Evolutionary conservation across 2,329 filamentous ascomycete species (phyloP).

Genomic region (Teratosphaeria gauchensis): DNA sequence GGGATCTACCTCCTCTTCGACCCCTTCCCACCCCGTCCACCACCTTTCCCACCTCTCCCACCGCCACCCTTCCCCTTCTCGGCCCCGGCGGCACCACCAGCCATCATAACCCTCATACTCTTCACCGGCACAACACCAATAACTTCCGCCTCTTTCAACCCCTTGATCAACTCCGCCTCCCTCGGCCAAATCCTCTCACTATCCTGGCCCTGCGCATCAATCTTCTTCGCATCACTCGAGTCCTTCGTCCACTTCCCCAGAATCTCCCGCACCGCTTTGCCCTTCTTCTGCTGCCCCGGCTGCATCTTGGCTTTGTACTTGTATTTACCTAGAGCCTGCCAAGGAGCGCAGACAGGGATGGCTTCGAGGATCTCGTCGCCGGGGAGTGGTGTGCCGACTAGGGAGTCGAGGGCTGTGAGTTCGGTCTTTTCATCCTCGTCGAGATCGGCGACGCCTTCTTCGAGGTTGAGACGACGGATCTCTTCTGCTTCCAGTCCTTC

Average conservation of each 20-base stretch:
- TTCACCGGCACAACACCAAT: conserved; percentile 71
- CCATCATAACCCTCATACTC: conserved; percentile 70
- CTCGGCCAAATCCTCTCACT: conserved; percentile 72
- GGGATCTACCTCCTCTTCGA: conserved; percentile 8
- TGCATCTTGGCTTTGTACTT: conserved; percentile 96
- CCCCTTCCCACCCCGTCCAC: conserved; percentile 9
- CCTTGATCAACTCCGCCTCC: conserved; percentile 76
- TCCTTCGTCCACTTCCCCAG: conserved; percentile 69
- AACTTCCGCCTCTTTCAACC: conserved; percentile 71
- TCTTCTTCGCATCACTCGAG: conserved; percentile 38
- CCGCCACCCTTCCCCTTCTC: conserved; percentile 18
- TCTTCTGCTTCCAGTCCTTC: conserved; percentile 71
- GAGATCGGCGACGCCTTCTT: conserved; percentile 38
- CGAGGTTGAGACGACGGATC: conserved; percentile 48
- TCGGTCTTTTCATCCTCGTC: conserved; percentile 29
- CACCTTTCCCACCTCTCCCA: conserved; percentile 17
- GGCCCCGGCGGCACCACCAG: conserved; percentile 33
- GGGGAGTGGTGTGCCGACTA: conserved; percentile 67
- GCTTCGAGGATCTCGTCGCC: conserved; percentile 72
- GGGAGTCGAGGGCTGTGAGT: conserved; percentile 52
- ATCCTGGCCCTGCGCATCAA: conserved; percentile 39
- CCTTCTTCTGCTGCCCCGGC: conserved; percentile 82
- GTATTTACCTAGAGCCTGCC: conserved; percentile 55
- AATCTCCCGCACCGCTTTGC: conserved; percentile 86
- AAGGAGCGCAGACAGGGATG: conserved; percentile 54